phyloP scores from a whole-genome alignment of 345 rosid genomes.

The Clausena lansium region DNA sequence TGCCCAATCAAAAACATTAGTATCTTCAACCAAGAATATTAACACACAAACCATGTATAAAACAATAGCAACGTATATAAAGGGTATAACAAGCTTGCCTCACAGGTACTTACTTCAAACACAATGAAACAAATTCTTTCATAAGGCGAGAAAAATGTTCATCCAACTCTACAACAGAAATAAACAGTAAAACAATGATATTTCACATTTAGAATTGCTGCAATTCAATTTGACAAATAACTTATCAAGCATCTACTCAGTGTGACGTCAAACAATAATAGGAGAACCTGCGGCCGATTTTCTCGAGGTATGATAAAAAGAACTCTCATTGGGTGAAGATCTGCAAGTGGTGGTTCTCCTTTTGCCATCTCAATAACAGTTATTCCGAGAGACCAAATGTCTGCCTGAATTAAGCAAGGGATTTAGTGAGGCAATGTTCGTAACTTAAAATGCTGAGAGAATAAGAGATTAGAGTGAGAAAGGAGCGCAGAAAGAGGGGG shows the following conservation, averaged over 20 bases:
- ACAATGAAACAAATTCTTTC: conserved; percentile 93
- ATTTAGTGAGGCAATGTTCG: too few species aligned
- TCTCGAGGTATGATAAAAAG: conserved; percentile 99
- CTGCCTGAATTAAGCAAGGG: conserved; percentile 67
- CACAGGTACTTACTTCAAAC: conserved; percentile 90
- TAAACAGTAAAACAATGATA: conserved; percentile 18
- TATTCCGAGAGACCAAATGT: conserved; percentile 98
- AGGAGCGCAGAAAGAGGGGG: conserved; percentile 8
- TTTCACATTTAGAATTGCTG: neutral
- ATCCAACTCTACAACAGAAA: conserved; percentile 72
- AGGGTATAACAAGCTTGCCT: conserved; percentile 52
- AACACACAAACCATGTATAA: neutral
- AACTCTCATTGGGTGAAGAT: conserved; percentile 99
- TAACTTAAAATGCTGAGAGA: neutral
- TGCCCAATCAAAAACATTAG: conserved; percentile 5
- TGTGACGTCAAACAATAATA: conserved; percentile 24
- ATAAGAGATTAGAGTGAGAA: conserved; percentile 3
- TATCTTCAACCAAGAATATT: neutral
- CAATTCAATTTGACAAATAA: conserved; percentile 5
- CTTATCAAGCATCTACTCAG: conserved; percentile 15
- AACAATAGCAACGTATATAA: neutral
- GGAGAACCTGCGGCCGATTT: conserved; percentile 95
- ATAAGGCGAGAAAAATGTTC: conserved; percentile 97
- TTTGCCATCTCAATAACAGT: conserved; percentile 99
- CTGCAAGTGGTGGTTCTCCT: conserved; percentile 99